phyloP scores from a whole-genome alignment of 257 asterid species.

The Solanum bukasovii region DNA sequence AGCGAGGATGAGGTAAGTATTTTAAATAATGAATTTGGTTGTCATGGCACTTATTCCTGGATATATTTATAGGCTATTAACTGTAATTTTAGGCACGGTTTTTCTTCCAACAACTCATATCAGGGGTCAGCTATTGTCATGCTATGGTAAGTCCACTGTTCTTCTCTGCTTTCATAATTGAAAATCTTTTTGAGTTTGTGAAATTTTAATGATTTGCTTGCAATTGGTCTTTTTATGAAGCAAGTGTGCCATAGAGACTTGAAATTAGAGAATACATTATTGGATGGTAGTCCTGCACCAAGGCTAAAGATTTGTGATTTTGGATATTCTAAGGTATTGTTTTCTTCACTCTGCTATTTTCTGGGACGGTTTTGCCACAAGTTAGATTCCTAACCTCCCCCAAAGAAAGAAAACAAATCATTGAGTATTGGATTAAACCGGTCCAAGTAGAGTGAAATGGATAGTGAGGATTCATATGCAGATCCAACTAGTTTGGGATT shows the following conservation, averaged over 20 bases:
- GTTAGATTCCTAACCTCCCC: background rate
- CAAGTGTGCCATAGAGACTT: constrained; percentile 98
- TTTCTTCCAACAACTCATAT: constrained; percentile 96
- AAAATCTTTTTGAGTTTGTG: background rate
- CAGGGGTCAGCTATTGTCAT: constrained; percentile 98
- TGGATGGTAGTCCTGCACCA: constrained; percentile 95
- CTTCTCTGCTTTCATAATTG: background rate
- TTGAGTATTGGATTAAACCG: background rate
- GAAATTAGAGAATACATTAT: constrained; percentile 85
- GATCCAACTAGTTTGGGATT: background rate
- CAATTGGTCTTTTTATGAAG: constrained; percentile 25
- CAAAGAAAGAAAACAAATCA: background rate
- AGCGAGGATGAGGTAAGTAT: constrained; percentile 89
- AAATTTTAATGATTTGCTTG: background rate
- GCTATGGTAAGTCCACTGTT: constrained; percentile 54
- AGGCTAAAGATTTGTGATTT: constrained; percentile 93
- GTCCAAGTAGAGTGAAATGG: background rate
- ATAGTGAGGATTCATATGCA: background rate
- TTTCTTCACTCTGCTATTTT: background rate
- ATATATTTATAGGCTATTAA: background rate
- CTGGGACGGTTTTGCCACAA: background rate
- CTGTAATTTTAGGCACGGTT: constrained; percentile 62
- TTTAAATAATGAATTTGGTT: background rate
- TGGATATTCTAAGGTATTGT: constrained; percentile 88
- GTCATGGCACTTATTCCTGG: background rate